A percentile compares a stretch with the other conserved stretches of the same genome.
These are phyloP conservation scores for Ustilago curta DNA, from an alignment of 1,284 basidiomycete genomes.

Conservation along the genomic window DNA sequence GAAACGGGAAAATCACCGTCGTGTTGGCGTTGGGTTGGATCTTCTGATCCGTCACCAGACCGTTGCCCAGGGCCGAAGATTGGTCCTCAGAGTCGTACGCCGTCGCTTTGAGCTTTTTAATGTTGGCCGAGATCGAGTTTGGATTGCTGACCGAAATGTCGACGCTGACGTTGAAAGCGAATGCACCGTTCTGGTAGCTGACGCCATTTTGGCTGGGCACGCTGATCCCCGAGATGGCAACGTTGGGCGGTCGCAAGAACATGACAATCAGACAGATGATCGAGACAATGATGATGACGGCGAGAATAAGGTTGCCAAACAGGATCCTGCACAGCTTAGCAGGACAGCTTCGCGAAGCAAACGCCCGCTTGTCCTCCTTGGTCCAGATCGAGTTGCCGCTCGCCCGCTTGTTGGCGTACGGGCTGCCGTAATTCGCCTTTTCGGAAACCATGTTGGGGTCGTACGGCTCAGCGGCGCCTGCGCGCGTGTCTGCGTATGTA, in stretches of 20 bases:
- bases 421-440: constrained; percentile 26
- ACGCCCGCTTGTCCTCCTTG: constrained; percentile 58
- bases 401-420: constrained; percentile 37
- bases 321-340: constrained; percentile 59
- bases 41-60: constrained; percentile 72
- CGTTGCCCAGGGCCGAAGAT: constrained; percentile 51
- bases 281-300: constrained; percentile 56
- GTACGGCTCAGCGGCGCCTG: constrained; percentile 18
- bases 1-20: constrained; percentile 84
- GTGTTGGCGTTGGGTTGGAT: constrained; percentile 78
- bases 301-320: constrained; percentile 59
- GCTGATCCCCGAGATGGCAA: constrained; percentile 51
- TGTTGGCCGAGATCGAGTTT: constrained; percentile 62
- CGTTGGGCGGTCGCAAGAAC: constrained; percentile 65
- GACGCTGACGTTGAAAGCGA: constrained; percentile 62
- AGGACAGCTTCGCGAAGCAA: constrained; percentile 50
- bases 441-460: constrained; percentile 23
- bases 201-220: constrained; percentile 44
- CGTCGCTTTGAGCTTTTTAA: constrained; percentile 57
- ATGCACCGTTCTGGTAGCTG: constrained; percentile 40
- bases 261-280: constrained; percentile 61
- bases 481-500: constrained; percentile 21
- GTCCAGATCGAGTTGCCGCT: constrained; percentile 64
- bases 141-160: constrained; percentile 64
- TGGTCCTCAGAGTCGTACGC: constrained; percentile 54